Conservation (phyloP, 2,329 filamentous ascomycete species). For the Trichophyton simii region DNA sequence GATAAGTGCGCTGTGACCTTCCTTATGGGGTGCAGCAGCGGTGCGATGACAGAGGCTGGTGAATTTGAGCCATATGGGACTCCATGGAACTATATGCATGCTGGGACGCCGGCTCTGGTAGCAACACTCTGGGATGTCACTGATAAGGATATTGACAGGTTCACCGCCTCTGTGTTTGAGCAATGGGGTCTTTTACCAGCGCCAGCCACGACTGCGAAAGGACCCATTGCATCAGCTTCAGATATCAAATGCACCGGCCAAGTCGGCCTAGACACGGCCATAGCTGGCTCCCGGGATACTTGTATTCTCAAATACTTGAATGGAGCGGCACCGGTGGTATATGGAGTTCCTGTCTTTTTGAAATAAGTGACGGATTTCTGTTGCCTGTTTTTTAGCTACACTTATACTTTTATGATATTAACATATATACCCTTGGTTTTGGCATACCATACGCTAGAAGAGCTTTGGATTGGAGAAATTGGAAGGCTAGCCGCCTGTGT, state of each 20-base stretch:
- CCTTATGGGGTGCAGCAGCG: slow-evolving; percentile 90
- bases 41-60: slow-evolving; percentile 64
- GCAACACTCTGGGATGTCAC: slow-evolving; percentile 97
- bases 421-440: neutral
- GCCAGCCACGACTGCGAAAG: neutral
- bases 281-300: slow-evolving; percentile 59
- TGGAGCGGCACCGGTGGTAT: slow-evolving; percentile 83
- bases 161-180: slow-evolving; percentile 65
- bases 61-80: slow-evolving; percentile 87
- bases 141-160: slow-evolving; percentile 91
- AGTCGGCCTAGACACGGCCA: slow-evolving; percentile 52
- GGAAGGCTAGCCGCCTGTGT: neutral
- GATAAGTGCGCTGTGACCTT: slow-evolving; percentile 69
- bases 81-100: slow-evolving; percentile 82
- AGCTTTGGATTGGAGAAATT: neutral
- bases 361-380: slow-evolving; percentile 16
- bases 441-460: neutral
- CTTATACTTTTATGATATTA: neutral
- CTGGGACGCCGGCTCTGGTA: slow-evolving; percentile 72
- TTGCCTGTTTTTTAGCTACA: neutral
- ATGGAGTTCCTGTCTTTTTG: slow-evolving; percentile 86
- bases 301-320: slow-evolving; percentile 87
- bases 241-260: neutral
- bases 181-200: slow-evolving; percentile 64
- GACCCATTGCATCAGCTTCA: neutral